Conservation (phyloP, 2,329 filamentous ascomycete genomes). For the Aspergillus floridensis region DNA sequence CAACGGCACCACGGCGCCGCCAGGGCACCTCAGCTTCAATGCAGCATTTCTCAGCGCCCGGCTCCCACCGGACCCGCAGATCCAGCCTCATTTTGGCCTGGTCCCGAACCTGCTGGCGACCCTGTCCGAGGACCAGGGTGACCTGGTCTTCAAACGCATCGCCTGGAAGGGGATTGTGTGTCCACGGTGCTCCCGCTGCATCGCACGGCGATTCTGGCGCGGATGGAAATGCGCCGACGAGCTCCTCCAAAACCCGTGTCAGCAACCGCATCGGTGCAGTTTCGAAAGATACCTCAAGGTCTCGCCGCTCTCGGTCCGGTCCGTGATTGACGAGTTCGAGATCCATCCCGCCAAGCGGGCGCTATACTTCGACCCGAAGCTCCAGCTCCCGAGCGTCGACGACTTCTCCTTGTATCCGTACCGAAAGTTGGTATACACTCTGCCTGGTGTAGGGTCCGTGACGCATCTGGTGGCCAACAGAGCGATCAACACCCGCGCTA, state of each 20-base stretch:
- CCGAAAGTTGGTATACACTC: constrained; percentile 33
- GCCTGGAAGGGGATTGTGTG: constrained; percentile 67
- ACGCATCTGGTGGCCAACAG: constrained; percentile 58
- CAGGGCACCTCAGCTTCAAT: constrained; percentile 49
- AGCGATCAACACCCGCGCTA: constrained; percentile 49
- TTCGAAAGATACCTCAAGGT: constrained; percentile 41
- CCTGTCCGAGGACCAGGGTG: constrained; percentile 34
- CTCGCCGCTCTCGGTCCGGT: constrained; percentile 29
- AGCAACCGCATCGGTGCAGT: constrained; percentile 47
- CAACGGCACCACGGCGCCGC: constrained; percentile 28
- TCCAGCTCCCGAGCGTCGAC: constrained; percentile 29
- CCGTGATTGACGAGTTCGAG: constrained; percentile 33
- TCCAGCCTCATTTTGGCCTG: constrained; percentile 37
- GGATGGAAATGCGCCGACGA: constrained; percentile 57
- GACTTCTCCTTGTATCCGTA: constrained; percentile 30
- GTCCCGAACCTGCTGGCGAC: constrained; percentile 42
- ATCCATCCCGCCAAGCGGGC: constrained; percentile 28
- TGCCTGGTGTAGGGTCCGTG: constrained; percentile 45
- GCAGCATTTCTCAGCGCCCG: constrained; percentile 57
- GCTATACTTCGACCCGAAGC: constrained; percentile 26
- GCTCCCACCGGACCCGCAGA: constrained; percentile 42
- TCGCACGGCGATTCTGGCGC: constrained; percentile 58
- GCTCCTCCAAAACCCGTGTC: background rate
- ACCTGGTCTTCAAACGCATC: constrained; percentile 48
- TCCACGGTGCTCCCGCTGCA: constrained; percentile 61